Evolutionary conservation across 2,329 filamentous ascomycete genomes (phyloP).

Genomic region (Colletotrichum godetiae): DNA sequence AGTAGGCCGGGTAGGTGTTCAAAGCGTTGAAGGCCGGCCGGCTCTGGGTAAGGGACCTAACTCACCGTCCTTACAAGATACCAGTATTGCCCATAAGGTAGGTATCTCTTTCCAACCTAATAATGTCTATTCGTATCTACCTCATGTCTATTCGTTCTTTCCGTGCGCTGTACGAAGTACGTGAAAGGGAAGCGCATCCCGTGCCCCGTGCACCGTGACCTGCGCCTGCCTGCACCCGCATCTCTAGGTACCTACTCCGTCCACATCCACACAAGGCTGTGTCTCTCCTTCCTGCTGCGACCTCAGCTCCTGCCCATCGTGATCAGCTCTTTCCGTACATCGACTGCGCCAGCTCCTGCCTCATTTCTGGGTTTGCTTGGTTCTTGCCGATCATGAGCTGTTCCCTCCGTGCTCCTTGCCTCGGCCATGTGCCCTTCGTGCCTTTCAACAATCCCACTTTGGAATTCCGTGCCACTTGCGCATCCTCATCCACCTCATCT

Average conservation of each 20-base stretch:
- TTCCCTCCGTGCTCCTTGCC: neutral
- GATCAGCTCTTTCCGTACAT: neutral
- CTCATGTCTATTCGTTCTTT: too few species aligned
- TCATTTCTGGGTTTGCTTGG: neutral
- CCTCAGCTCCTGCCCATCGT: neutral
- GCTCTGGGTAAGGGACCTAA: too few species aligned
- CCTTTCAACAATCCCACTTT: neutral
- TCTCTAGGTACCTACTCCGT: too few species aligned
- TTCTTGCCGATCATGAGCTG: neutral
- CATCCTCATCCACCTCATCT: neutral
- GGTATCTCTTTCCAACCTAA: neutral
- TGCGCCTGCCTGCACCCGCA: neutral
- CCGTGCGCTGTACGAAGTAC: neutral
- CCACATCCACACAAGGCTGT: too few species aligned
- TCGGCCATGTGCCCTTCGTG: neutral
- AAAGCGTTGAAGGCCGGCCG: neutral
- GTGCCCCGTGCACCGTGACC: neutral
- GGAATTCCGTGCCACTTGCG: neutral
- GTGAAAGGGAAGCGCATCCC: neutral
- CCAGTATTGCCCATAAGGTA: neutral
- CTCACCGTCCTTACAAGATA: neutral
- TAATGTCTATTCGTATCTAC: too few species aligned
- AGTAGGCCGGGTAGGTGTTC: neutral
- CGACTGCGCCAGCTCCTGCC: neutral
- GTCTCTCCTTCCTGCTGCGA: neutral